These are phyloP conservation scores for Oryza glumipatula DNA, from an alignment of 176 grass and related monocot genomes.

Conservation along the genomic window DNA sequence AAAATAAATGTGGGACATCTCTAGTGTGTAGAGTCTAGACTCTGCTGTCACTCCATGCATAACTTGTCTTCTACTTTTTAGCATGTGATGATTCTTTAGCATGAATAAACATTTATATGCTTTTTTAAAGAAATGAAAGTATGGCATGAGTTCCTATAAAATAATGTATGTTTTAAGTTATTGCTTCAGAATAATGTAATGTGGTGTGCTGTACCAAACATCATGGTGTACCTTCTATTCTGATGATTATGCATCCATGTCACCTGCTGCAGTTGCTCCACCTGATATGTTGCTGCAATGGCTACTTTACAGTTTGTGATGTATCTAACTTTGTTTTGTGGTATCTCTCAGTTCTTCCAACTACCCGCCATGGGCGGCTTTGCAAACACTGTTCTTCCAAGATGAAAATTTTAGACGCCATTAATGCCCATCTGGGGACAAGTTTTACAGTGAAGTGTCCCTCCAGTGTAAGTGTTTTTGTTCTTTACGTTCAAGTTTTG, in stretches of 20 bases:
- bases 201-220: neutral
- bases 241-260: conserved; percentile 15
- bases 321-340: conserved; percentile 40
- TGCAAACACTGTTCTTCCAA: conserved; percentile 91
- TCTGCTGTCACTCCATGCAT: conserved; percentile 11
- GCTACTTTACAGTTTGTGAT: conserved; percentile 22
- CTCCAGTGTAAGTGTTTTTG: conserved; percentile 58
- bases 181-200: conserved; percentile 8
- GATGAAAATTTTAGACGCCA: conserved; percentile 76
- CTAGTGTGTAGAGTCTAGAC: neutral
- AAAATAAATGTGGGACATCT: neutral
- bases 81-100: neutral
- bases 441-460: conserved; percentile 59
- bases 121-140: conserved; percentile 13
- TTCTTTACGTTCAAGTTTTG: conserved; percentile 32
- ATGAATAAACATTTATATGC: neutral
- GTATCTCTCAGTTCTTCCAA: conserved; percentile 53
- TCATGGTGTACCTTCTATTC: neutral
- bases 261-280: conserved; percentile 5
- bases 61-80: neutral
- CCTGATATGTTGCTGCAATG: conserved; percentile 23
- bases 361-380: conserved; percentile 67
- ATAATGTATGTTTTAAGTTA: neutral
- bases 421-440: conserved; percentile 91
- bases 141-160: neutral